Percentiles rank a stretch among this genome's conserved stretches.
Conservation (phyloP, 192 early-diverging fungal species). For the Irineochytrium annulatum region DNA sequence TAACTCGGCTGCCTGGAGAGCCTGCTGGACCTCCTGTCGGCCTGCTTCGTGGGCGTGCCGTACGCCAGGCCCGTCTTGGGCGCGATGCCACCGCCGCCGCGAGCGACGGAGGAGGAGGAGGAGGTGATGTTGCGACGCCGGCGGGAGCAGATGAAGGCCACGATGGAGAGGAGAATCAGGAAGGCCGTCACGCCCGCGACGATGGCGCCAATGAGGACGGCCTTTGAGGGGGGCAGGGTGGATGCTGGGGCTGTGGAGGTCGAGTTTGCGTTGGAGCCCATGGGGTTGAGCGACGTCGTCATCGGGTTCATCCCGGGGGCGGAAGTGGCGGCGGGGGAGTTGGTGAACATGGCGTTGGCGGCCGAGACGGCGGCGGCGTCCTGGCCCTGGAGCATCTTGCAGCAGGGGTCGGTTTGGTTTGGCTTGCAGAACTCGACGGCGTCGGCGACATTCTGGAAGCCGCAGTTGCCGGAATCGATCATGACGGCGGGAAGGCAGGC, state of each 20-base stretch:
- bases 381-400: slow-evolving; percentile 4
- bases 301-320: background rate
- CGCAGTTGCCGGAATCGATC: slow-evolving; percentile 1
- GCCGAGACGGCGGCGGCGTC: slow-evolving; percentile 2
- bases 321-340: background rate
- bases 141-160: too few species aligned
- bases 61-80: background rate
- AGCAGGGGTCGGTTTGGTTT: too few species aligned
- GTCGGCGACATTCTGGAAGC: too few species aligned
- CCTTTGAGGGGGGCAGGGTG: too few species aligned
- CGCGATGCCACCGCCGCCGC: background rate
- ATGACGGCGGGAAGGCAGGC: slow-evolving; percentile 4
- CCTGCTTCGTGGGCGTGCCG: background rate
- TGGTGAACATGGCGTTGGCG: background rate
- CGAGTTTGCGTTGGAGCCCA: background rate
- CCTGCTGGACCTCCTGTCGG: background rate
- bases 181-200: too few species aligned
- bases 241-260: background rate
- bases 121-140: too few species aligned
- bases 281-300: background rate
- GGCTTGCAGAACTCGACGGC: too few species aligned
- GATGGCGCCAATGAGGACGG: too few species aligned
- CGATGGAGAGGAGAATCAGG: too few species aligned
- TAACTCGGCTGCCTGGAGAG: background rate
- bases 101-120: background rate